phyloP scores from a whole-genome alignment of 129 eudicot species.

The Tanacetum coccineum region DNA sequence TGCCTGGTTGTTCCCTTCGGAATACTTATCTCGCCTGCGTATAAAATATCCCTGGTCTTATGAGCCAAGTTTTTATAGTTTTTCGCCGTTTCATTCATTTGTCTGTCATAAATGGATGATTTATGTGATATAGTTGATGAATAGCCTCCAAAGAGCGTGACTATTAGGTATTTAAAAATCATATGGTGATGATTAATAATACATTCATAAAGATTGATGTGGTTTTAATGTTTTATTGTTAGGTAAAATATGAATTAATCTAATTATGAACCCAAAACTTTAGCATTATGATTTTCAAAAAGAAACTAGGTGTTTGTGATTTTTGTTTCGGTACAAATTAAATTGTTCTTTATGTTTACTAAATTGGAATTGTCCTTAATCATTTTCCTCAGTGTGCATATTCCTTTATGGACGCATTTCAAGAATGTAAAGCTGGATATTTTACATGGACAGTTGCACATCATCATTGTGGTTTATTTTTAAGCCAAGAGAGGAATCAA shows the following conservation, averaged over 20 bases:
- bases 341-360: neutral
- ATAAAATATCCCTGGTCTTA: too few relatives aligned
- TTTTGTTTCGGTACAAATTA: neutral
- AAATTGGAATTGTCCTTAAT: neutral
- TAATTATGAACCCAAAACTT: neutral
- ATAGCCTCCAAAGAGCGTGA: constrained; percentile 9
- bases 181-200: neutral
- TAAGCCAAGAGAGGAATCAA: too few relatives aligned
- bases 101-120: constrained; percentile 1
- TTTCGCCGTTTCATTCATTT: neutral
- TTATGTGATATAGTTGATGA: constrained; percentile 6
- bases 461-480: too few relatives aligned
- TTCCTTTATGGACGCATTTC: neutral
- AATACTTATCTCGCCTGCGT: too few relatives aligned
- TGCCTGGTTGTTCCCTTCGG: too few relatives aligned
- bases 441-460: neutral
- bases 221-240: constrained; percentile 4
- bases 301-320: constrained; percentile 6
- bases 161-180: constrained; percentile 5
- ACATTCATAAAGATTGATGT: constrained; percentile 1
- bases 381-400: neutral
- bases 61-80: neutral
- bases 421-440: constrained; percentile 1
- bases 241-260: constrained; percentile 2
- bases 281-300: neutral